Conservation (phyloP, 2,329 filamentous ascomycete species). For the Xylaria sp. region DNA sequence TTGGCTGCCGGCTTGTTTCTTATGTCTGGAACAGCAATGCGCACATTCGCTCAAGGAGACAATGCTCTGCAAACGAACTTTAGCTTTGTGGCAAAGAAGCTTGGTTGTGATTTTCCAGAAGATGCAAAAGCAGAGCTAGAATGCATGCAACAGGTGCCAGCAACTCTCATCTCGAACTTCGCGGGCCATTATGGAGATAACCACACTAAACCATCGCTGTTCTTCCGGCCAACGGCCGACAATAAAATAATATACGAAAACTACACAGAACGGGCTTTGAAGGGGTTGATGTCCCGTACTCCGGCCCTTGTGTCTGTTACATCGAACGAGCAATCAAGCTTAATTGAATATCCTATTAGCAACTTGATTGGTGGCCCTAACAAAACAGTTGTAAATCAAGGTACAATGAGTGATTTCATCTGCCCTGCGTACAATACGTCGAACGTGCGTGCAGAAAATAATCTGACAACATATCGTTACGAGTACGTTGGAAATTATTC, state of each 20-base stretch:
- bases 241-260: slow-evolving; percentile 49
- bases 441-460: slow-evolving; percentile 38
- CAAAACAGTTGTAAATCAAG: slow-evolving; percentile 40
- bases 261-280: slow-evolving; percentile 46
- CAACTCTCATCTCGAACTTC: slow-evolving; percentile 53
- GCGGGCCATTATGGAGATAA: slow-evolving; percentile 45
- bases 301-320: slow-evolving; percentile 45
- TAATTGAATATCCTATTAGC: slow-evolving; percentile 42
- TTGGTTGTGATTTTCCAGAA: slow-evolving; percentile 45
- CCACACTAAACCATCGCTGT: slow-evolving; percentile 42
- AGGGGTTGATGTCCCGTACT: slow-evolving; percentile 44
- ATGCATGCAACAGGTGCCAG: slow-evolving; percentile 55
- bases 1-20: slow-evolving; percentile 42
- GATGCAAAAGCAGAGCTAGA: slow-evolving; percentile 48
- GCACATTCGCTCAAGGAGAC: slow-evolving; percentile 40
- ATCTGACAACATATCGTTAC: slow-evolving; percentile 54
- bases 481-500: slow-evolving; percentile 55
- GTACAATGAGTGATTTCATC: slow-evolving; percentile 41
- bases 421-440: slow-evolving; percentile 41
- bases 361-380: slow-evolving; percentile 39
- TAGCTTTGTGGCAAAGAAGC: slow-evolving; percentile 48
- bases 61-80: slow-evolving; percentile 51
- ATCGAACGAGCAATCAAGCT: slow-evolving; percentile 43
- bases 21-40: slow-evolving; percentile 43
- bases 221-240: slow-evolving; percentile 50